These are phyloP conservation scores for Nicotiana sylvestris DNA, from an alignment of 257 asterid genomes.

Conservation along the genomic window DNA sequence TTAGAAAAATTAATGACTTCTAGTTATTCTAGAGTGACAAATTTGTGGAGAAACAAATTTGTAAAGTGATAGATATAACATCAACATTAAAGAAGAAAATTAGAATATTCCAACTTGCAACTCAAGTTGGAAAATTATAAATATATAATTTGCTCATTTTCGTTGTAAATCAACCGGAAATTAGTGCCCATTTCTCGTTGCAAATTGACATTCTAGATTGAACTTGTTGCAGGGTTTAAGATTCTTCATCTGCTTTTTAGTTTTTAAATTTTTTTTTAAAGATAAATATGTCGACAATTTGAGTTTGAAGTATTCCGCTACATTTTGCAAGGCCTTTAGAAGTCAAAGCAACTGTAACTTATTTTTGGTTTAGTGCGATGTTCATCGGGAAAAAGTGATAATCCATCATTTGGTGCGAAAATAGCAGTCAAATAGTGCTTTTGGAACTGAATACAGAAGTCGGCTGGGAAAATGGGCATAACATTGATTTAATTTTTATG, in stretches of 20 bases:
- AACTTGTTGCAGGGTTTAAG: background rate
- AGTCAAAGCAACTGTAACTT: background rate
- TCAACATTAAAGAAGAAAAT: background rate
- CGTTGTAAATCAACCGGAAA: background rate
- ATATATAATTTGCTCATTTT: background rate
- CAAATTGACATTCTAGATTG: background rate
- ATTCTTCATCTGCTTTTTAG: background rate
- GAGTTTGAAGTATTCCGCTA: background rate
- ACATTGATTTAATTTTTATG: too few species aligned
- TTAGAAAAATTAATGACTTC: too few species aligned
- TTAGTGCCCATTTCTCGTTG: background rate
- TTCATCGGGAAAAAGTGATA: conserved; percentile 2
- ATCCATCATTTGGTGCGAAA: background rate
- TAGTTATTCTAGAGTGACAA: too few species aligned
- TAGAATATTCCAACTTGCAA: background rate
- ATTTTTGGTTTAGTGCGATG: background rate
- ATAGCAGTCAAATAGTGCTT: background rate
- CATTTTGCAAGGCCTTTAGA: background rate
- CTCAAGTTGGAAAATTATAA: too few species aligned
- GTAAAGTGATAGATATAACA: too few species aligned
- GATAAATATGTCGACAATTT: background rate
- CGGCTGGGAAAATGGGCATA: background rate
- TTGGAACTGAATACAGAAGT: background rate
- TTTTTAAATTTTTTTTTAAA: background rate
- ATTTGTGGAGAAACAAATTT: too few species aligned